Evolutionary conservation across 805 yeast species (phyloP).

Genomic region (Metschnikowia picachoensis): DNA sequence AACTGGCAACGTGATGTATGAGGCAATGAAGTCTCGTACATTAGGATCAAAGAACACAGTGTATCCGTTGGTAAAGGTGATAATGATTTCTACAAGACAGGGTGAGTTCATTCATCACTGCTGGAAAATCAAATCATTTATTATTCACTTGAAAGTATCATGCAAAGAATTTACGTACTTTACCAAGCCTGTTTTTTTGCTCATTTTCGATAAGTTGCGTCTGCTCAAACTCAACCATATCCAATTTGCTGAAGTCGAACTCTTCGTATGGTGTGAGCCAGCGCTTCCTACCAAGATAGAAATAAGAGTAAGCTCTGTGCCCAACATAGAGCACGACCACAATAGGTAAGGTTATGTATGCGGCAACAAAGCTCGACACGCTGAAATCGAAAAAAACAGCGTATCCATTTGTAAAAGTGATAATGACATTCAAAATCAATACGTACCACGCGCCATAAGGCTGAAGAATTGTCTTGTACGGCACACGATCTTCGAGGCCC

Average conservation of each 20-base stretch:
- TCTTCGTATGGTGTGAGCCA: constrained; percentile 52
- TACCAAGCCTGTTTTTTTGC: not conserved
- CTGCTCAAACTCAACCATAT: constrained; percentile 53
- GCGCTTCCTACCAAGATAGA: constrained; percentile 21
- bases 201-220: constrained; percentile 27
- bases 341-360: constrained; percentile 64
- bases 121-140: too few relatives aligned
- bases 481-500: constrained; percentile 49
- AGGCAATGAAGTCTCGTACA: constrained; percentile 60
- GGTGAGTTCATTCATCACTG: too few relatives aligned
- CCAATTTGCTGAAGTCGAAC: constrained; percentile 60
- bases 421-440: constrained; percentile 44
- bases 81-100: constrained; percentile 19
- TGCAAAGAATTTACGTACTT: not conserved
- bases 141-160: not conserved
- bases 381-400: constrained; percentile 60
- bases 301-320: constrained; percentile 46
- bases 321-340: constrained; percentile 52
- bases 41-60: constrained; percentile 60
- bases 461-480: constrained; percentile 54
- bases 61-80: constrained; percentile 70
- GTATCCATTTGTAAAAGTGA: constrained; percentile 70
- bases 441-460: constrained; percentile 58
- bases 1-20: constrained; percentile 64
- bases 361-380: constrained; percentile 60